Evolutionary conservation across 2,329 filamentous ascomycete genomes (phyloP), one percentile per base, ranked within the genome.

Genomic region (Amauroascus verrucosus): DNA sequence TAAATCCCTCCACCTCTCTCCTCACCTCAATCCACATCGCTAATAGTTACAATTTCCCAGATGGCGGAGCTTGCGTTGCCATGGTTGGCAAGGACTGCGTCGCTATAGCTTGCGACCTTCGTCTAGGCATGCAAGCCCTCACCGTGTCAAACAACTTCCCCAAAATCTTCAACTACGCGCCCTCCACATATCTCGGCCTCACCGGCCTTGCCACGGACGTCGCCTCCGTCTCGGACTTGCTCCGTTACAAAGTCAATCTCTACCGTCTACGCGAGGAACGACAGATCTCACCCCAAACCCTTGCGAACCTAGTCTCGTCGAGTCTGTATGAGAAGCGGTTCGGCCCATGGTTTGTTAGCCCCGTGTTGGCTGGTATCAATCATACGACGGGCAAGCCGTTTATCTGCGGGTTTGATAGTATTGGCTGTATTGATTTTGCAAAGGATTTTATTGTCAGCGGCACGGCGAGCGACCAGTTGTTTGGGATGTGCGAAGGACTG

Each of bases 1-100:
- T 37, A 59, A 41, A 54, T 13, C 3, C 47, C 48, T 44, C 51
- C 54, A 46, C 26, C 51, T 41, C 26, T 38, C 54, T 43, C 40
- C 44, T 45, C n/a, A n/a, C 24, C 28, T 40, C 44, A 22, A 24
- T 48, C 16, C 38, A 35, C 14, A 41, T 28, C 32, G n/a, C n/a
- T n/a, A n/a, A n/a, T n/a, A n/a, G n/a, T n/a, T n/a, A n/a, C n/a
- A 40, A 11, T 32, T 14, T 14, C 33, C 33, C 46, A 83, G 81
- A 84, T 72, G 91, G 91, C 76, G 91, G 91, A 71, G 91, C 91
- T 76, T 91, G 86, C 75, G 89, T 97, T 62, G 91, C 91, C 73
- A 97, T 97, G 93, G 90, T 95, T 61, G 93, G 93, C 78, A 97
- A 98, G 76, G 90, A 97, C 83, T 98, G 93, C 74, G 93, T 98